Base-by-base conservation (phyloP, 352 stramenopile species). In the Pythium aquatile region DNA sequence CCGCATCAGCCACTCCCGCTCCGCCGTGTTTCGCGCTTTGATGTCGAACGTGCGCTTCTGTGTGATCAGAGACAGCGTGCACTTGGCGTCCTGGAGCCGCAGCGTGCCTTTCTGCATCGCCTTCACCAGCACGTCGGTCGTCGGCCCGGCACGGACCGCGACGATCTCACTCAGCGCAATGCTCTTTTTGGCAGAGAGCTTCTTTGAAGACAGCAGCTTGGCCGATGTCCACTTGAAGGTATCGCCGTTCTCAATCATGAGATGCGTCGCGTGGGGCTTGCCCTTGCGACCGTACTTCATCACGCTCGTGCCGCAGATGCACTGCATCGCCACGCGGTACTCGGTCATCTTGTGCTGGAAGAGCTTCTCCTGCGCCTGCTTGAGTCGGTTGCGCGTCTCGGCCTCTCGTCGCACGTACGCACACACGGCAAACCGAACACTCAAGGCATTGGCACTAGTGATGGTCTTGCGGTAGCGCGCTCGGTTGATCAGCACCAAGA, bases 231-330 rank as follows among this genome's bases (percentile, higher is more conserved):
- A 94, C 16, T 83, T 80, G 59, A 94, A 68, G 46, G 74, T 83
- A 58, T 94, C 83, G 8, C 82, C 84, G 59, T 93, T 92, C 64
- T 93, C 83, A 28, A 94, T 78, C 53, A 87, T 76, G 30, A 94
- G 63, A 32, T 85, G 82, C 35, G 82, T 93, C 26, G 69, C 66
- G 66, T 93, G 86, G 3, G 86, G 86, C 55, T 85, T 84, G 55
- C 85, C 86, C 52, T 94, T 93, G 61, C 86, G 86, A 4, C 86
- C 86, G 58, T 79, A 94, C 62, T 94, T 94, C 52, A 93, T 59
- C 33, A 94, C 84, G 3, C 69, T 71, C 17, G 83, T 83, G 56
- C 84, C 84, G 10, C 76, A 76, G 5, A 94, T 77, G 62, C 86
- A 94, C 69, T 94, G 82, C 44, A 94, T 74, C 1, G 86, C 86